Base-by-base conservation (phyloP, 2,329 filamentous ascomycete species). In the Aspergillus tamarii region DNA sequence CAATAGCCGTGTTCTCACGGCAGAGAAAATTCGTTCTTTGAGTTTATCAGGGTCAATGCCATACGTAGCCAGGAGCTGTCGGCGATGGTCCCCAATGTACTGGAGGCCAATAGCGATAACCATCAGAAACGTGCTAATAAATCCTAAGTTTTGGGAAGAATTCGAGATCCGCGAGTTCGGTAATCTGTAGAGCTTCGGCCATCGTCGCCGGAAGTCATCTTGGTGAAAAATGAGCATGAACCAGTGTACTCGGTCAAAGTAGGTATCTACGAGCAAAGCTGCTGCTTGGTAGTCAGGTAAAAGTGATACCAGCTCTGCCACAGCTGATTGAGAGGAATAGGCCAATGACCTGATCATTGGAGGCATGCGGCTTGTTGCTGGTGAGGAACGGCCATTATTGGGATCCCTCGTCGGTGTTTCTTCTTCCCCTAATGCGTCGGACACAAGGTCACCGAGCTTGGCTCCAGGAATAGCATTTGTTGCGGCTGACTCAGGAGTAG, bases 161-260 rank as follows among this genome's bases (percentile, higher is more conserved):
- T 59, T 43, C 14, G 10, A 23, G 10, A 45, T 1, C 4, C 19
- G 30, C 3, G 39, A 5, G 3, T 3, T 12, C 5, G 21, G 41
- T 7, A 7, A 41, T 14, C 54, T 30, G 46, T 70, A 71, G 5
- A 73, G 9, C 7, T 63, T 11, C 41, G 67, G 65, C 68, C 69
- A 72, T 16, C 59, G 60, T 19, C 55, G 61, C 3, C 69, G 60
- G 34, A 79, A 80, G 3, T 74, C 69, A 19, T 70, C 66, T 61
- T 79, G 76, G 36, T 78, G 73, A 46, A 80, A 79, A 7, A 80
- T 66, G 4, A 79, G 64, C 61, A 76, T 76, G 61, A 79, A 80
- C 78, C 78, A 80, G 45, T 80, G 78, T 0, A 75, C 70, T n/a
- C 73, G 70, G 57, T 79, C 74, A 64, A 80, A 80, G 55, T 79